phyloP scores from a whole-genome alignment of 306 rosid genomes.

The Inga laurina region DNA sequence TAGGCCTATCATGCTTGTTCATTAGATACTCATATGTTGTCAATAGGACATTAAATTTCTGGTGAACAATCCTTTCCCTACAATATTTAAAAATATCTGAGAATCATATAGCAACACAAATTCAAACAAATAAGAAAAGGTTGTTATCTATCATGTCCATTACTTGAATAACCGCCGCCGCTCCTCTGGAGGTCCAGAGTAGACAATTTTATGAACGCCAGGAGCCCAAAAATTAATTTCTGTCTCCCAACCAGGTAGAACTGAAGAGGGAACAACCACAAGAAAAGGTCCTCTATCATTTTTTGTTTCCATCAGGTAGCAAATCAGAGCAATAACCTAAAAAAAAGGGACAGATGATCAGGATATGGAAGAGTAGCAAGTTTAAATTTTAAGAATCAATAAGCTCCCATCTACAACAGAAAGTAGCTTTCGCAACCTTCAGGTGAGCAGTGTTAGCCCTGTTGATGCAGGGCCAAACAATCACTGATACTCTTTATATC shows the following conservation, averaged over 20 bases:
- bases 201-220: constrained; percentile 68
- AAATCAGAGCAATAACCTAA: constrained; percentile 93
- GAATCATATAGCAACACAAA: constrained; percentile 29
- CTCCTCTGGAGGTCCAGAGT: constrained; percentile 96
- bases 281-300: constrained; percentile 98
- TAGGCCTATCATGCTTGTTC: constrained; percentile 99
- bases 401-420: background rate
- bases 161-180: constrained; percentile 95
- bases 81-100: constrained; percentile 41
- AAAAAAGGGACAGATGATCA: constrained; percentile 23
- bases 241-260: constrained; percentile 97
- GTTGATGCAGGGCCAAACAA: background rate
- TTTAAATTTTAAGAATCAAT: constrained; percentile 8
- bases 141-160: constrained; percentile 27
- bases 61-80: constrained; percentile 95
- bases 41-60: constrained; percentile 92
- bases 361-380: constrained; percentile 19
- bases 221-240: constrained; percentile 99
- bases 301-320: constrained; percentile 97
- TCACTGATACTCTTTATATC: background rate
- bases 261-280: constrained; percentile 98
- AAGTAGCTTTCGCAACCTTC: background rate
- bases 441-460: background rate
- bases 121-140: constrained; percentile 17
- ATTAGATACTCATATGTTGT: constrained; percentile 97